These are phyloP conservation scores for Dinochytrium kinnereticum DNA, from an alignment of 371 early-diverging fungal genomes.

Conservation along the genomic window DNA sequence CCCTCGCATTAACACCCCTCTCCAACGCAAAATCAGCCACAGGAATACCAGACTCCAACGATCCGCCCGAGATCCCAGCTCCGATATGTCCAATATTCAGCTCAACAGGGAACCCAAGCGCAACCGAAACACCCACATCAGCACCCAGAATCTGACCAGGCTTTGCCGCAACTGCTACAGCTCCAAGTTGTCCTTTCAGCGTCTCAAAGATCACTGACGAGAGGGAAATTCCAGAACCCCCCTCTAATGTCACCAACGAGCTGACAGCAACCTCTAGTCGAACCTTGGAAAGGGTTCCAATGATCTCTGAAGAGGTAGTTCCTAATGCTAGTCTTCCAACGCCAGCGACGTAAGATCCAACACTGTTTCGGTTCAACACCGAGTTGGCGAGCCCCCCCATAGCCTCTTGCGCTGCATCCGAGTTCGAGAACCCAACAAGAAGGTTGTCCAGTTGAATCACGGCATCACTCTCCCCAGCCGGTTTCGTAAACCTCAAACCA, in stretches of 20 bases:
- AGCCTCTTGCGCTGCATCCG: background rate
- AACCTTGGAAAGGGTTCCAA: no score
- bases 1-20: background rate
- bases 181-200: background rate
- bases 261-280: background rate
- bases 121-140: background rate
- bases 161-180: constrained; percentile 8
- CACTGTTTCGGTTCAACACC: background rate
- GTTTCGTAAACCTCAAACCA: background rate
- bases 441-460: no score
- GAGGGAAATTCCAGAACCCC: background rate
- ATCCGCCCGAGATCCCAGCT: background rate
- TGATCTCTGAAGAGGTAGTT: no score
- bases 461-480: no score
- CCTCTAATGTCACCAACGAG: background rate
- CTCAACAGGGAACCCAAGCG: constrained; percentile 1
- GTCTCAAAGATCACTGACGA: background rate
- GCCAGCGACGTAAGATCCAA: no score
- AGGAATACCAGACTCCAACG: background rate
- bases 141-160: background rate
- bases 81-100: constrained; percentile 8
- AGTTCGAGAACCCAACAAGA: constrained; percentile 15
- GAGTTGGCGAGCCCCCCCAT: background rate
- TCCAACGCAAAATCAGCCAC: constrained; percentile 1
- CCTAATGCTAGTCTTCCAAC: no score